These are phyloP conservation scores for Dalbergia oliveri DNA, from an alignment of 306 rosid species.

Conservation along the genomic window DNA sequence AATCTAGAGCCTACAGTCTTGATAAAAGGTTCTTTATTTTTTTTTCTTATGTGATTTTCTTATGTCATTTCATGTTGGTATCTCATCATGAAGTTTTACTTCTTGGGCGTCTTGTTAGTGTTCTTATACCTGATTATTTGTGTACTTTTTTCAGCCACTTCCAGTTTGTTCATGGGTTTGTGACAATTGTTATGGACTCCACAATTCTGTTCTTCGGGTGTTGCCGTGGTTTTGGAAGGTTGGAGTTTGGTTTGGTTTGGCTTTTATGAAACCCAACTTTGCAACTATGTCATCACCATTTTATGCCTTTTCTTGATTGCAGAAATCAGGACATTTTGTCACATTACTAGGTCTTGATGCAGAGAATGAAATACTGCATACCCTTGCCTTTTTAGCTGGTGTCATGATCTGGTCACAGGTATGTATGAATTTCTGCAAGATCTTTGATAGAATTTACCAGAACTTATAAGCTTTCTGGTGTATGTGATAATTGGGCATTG, in stretches of 20 bases:
- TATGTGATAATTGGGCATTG: constrained; percentile 9
- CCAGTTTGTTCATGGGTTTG: constrained; percentile 90
- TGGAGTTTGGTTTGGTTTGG: constrained; percentile 45
- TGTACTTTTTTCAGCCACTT: constrained; percentile 71
- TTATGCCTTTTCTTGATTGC: constrained; percentile 51
- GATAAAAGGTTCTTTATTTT: constrained; percentile 79
- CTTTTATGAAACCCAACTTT: constrained; percentile 28
- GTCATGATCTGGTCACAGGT: constrained; percentile 96
- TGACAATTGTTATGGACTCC: constrained; percentile 86
- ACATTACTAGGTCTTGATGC: constrained; percentile 73
- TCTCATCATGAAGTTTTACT: constrained; percentile 14
- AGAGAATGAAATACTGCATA: constrained; percentile 91
- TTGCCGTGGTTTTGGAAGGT: constrained; percentile 99
- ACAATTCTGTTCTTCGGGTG: constrained; percentile 78
- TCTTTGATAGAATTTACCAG: constrained; percentile 8
- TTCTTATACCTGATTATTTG: constrained; percentile 36
- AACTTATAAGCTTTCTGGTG: constrained; percentile 9
- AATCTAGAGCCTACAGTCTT: constrained; percentile 92
- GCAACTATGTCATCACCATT: constrained; percentile 30
- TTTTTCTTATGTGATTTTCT: constrained; percentile 21
- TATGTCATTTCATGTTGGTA: constrained; percentile 30
- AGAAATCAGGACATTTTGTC: constrained; percentile 84
- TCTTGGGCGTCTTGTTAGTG: constrained; percentile 16
- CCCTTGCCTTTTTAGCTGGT: constrained; percentile 86
- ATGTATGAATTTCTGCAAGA: constrained; percentile 3